phyloP scores from a whole-genome alignment of 768 basidiomycete genomes.

The Amanita phalloides region DNA sequence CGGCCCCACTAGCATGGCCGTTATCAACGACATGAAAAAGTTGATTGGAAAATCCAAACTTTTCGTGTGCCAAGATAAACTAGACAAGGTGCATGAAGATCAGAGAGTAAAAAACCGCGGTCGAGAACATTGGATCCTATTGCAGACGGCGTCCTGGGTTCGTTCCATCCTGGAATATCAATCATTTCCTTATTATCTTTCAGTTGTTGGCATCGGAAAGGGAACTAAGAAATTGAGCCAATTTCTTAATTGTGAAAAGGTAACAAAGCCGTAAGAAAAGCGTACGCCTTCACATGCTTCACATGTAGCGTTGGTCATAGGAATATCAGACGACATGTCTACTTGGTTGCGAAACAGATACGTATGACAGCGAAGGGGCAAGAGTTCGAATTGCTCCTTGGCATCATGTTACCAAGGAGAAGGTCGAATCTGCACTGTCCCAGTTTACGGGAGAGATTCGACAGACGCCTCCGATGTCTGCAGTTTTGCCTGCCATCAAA shows the following conservation, averaged over 20 bases:
- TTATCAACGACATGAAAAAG: slow-evolving; percentile 77
- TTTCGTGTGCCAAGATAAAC: slow-evolving; percentile 58
- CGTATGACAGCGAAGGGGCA: slow-evolving; percentile 86
- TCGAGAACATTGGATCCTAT: slow-evolving; percentile 82
- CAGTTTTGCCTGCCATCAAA: slow-evolving; percentile 9
- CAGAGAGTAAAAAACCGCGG: slow-evolving; percentile 28
- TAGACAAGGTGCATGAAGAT: slow-evolving; percentile 31
- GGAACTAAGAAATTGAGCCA: slow-evolving; percentile 80
- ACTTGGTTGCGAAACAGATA: slow-evolving; percentile 90
- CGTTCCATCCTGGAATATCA: slow-evolving; percentile 8
- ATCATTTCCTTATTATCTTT: slow-evolving; percentile 1
- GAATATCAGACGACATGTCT: slow-evolving; percentile 89
- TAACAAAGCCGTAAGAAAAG: slow-evolving; percentile 14
- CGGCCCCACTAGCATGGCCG: slow-evolving; percentile 85
- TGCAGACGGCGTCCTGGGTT: slow-evolving; percentile 91
- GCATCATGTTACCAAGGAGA: slow-evolving; percentile 73
- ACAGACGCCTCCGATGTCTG: slow-evolving; percentile 88
- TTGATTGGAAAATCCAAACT: slow-evolving; percentile 69
- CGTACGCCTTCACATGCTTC: neutral
- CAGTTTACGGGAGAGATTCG: slow-evolving; percentile 79
- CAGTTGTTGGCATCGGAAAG: slow-evolving; percentile 83
- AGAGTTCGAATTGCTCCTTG: slow-evolving; percentile 69
- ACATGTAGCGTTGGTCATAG: slow-evolving; percentile 25
- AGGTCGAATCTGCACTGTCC: slow-evolving; percentile 57
- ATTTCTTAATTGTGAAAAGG: slow-evolving; percentile 89